Percentiles rank a stretch among this genome's conserved stretches.
Conservation (phyloP, 768 basidiomycete genomes). For the Fomitopsis serialis region DNA sequence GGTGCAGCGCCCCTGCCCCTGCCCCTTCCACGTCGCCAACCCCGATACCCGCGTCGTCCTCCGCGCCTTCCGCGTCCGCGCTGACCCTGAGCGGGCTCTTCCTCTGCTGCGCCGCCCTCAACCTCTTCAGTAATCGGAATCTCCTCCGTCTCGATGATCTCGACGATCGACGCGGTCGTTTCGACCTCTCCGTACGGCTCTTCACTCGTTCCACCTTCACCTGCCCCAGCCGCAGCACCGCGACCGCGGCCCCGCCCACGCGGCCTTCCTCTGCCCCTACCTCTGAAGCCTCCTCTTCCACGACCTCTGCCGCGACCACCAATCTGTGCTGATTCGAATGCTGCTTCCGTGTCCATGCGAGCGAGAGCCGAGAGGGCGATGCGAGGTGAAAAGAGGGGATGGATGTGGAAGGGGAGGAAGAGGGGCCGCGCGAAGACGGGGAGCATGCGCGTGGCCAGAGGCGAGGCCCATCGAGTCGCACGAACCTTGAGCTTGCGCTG, state of each 20-base stretch:
- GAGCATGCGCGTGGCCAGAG: too few relatives aligned
- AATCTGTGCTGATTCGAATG: too few relatives aligned
- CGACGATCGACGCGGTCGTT: not conserved
- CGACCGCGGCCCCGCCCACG: not conserved
- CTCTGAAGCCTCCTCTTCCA: not conserved
- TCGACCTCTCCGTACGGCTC: not conserved
- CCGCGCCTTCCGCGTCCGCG: not conserved
- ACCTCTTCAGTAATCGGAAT: conserved; percentile 1
- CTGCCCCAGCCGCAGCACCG: not conserved
- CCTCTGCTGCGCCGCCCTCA: conserved; percentile 2
- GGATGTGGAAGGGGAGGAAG: too few relatives aligned
- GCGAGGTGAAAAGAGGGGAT: too few relatives aligned
- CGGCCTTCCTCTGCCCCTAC: not conserved
- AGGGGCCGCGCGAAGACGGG: too few relatives aligned
- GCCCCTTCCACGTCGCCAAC: not conserved
- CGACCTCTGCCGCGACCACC: not conserved
- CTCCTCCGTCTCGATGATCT: not conserved
- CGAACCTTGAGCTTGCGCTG: too few relatives aligned
- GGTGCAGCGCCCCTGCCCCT: not conserved
- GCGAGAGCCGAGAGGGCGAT: too few relatives aligned
- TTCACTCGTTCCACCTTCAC: not conserved
- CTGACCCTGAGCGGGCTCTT: not conserved
- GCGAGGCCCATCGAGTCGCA: too few relatives aligned
- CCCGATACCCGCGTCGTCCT: not conserved
- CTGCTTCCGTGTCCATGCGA: too few relatives aligned